Base-by-base conservation (phyloP, 129 eudicot species). In the Glebionis coronaria region DNA sequence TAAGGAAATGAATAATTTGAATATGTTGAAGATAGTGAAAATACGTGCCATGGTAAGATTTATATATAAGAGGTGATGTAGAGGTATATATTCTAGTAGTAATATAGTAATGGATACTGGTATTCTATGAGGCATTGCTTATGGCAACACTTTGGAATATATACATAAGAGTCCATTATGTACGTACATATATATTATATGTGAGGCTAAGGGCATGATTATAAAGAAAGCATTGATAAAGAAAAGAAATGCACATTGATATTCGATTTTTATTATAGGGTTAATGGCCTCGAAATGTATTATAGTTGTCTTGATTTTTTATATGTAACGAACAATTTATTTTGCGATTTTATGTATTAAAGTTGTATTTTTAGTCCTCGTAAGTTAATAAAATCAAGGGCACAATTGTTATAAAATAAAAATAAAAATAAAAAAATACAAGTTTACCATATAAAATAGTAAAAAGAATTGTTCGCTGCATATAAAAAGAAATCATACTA, bases 51-150 rank as follows among this genome's bases (percentile, higher is more conserved):
- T 14, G 59, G 20, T 54, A 31, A 68, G 57, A 66, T 59, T 59
- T 70, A 57, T 44, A 70, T 70, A 70, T 12, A 35, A 9, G 67
- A 21, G 58, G 61, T 18, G 20, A 69, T 44, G 74, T 44, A 44
- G 46, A 58, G 58, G 75, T 46, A 70, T 70, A 70, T 70, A 58
- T 70, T 70, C 75, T 46, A 28, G 56, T 46, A 28, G 56, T 70
- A 70, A 70, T 57, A 35, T 68, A 68, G 19, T 12, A 68, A 54
- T 49, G 63, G 53, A 20, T 38, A 68, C 19, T 54, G 53, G 51
- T 1, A 50, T 29, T 51, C 44, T 12, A 16, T 16, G 4, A 68
- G 45, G 19, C 23, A 56, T 40, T 44, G 40, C 65, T 69, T 69
- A 69, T 0, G 11, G 13, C 19, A 69, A 54, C 19, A 18, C 14